Base-by-base conservation (phyloP, 805 yeast genomes). In the Nakazawaea pomicola region DNA sequence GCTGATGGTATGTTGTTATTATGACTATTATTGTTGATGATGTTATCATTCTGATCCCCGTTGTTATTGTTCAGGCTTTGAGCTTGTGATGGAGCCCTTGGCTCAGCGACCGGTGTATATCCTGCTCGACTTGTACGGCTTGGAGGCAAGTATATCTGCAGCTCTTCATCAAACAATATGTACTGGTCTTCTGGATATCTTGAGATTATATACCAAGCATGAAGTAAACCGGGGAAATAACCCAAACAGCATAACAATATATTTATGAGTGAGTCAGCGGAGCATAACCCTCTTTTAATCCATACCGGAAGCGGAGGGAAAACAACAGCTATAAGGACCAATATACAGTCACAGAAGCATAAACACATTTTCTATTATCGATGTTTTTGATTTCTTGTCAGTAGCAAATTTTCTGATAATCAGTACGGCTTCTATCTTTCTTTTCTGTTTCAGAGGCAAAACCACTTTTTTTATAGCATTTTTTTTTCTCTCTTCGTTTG, bases 241-340 rank as follows among this genome's bases (percentile, higher is more conserved):
- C 89, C 86, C 24, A 83, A 60, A 7, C 79, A 38, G 48, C 80
- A 77, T 31, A 83, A 64, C 20, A 76, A 57, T 30, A 86, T 67
- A 60, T 85, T 86, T 53, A 87, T 81, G 42, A 78, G 58, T 35
- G 69, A 67, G 54, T 86, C 95, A 6, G 80, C 76, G 1, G 90
- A 78, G 47, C 82, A 79, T 40, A 83, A 44, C 3, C 95, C 95
- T 41, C 83, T 68, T 55, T 83, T 82, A 47, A 84, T 62, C 52
- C 78, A 69, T 15, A 86, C 95, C 1, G 95, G 88, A 40, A 86
- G 56, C 1, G 95, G 95, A 1, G 95, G 95, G 52, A 82, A 69
- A 51, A 86, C 57, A 36, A 85, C 72, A 1, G 93, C 85, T 36
- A 86, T 51, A 8, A 86, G 62, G 14, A 81, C 83, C 33, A 86